Base-by-base conservation (phyloP, 768 basidiomycete species). In the Tylopilus balloui region DNA sequence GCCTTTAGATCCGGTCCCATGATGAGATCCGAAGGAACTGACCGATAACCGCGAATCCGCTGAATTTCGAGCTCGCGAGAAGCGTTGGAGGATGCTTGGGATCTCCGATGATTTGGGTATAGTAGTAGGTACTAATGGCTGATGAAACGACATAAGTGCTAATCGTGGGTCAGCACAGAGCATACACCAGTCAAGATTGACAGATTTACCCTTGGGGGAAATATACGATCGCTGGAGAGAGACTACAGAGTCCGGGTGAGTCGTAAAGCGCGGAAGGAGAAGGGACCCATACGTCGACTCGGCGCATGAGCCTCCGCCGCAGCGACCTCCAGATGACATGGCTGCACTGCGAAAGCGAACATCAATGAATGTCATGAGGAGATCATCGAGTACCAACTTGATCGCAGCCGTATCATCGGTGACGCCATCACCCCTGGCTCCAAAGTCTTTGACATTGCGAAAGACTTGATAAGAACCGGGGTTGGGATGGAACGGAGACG, bases 11-110 rank as follows among this genome's bases (percentile, higher is more conserved):
- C 19, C 25, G 31, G 12, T 9, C n/a, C 9, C 14, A 28, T 24
- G 8, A 29, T 14, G 13, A 36, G 51, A 53, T 50, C 32, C 8
- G 19, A 29, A 21, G 23, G 6, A 12, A 28, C 41, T 42, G 32
- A 88, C 86, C 88, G 50, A 90, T 88, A 35, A 90, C 80, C 8
- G 87, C 86, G 45, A 86, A 75, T 21, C 86, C 88, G 17, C 55
- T 64, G 65, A 90, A 91, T 9, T 63, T 67, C 3, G 79, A 42
- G 13, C 76, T 68, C 0, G 87, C 88, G 28, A 81, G 73, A 21
- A 90, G 69, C 0, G 79, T 88, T 0, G 88, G 88, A 19, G 78
- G 82, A 17, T 70, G 69, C 55, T 75, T 79, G 3, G 85, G 81
- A 64, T 90, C 88, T 19, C 88, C 88, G 28, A 91, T 80, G 40